Percentiles rank a stretch among this genome's conserved stretches.
These are phyloP conservation scores for Vanilla planifolia DNA, from an alignment of 106 monocot genomes.

Conservation along the genomic window DNA sequence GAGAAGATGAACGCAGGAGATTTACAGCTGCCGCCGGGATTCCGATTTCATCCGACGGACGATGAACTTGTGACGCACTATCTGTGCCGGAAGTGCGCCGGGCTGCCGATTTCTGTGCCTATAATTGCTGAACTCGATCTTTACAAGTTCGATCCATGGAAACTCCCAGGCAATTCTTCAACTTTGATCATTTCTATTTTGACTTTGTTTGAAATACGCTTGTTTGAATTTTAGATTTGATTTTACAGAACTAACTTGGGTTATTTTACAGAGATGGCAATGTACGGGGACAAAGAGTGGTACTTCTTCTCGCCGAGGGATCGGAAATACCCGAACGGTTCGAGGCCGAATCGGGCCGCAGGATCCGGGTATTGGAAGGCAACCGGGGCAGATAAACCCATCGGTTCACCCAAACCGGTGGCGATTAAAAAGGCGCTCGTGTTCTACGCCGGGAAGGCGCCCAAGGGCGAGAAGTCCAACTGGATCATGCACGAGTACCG, in stretches of 20 bases:
- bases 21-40: slow-evolving; percentile 66
- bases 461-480: slow-evolving; percentile 77
- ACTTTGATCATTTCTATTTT: background rate
- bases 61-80: slow-evolving; percentile 83
- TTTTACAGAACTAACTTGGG: background rate
- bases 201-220: background rate
- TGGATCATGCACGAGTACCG: slow-evolving; percentile 98
- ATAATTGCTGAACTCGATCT: slow-evolving; percentile 62
- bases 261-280: slow-evolving; percentile 33
- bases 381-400: slow-evolving; percentile 84
- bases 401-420: slow-evolving; percentile 49
- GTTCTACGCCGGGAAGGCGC: slow-evolving; percentile 80
- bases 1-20: slow-evolving; percentile 29
- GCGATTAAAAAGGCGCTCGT: slow-evolving; percentile 90
- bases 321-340: slow-evolving; percentile 82
- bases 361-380: slow-evolving; percentile 89
- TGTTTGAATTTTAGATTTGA: background rate
- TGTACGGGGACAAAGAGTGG: slow-evolving; percentile 84
- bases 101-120: slow-evolving; percentile 31
- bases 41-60: slow-evolving; percentile 84
- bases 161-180: slow-evolving; percentile 40
- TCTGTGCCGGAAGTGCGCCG: slow-evolving; percentile 58
- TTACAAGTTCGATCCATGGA: slow-evolving; percentile 66
- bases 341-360: slow-evolving; percentile 72
- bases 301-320: slow-evolving; percentile 90